Percentiles rank a stretch among this genome's conserved stretches.
Evolutionary conservation across 148 eudicot genomes (phyloP).

Genomic region (Spergularia marina): DNA sequence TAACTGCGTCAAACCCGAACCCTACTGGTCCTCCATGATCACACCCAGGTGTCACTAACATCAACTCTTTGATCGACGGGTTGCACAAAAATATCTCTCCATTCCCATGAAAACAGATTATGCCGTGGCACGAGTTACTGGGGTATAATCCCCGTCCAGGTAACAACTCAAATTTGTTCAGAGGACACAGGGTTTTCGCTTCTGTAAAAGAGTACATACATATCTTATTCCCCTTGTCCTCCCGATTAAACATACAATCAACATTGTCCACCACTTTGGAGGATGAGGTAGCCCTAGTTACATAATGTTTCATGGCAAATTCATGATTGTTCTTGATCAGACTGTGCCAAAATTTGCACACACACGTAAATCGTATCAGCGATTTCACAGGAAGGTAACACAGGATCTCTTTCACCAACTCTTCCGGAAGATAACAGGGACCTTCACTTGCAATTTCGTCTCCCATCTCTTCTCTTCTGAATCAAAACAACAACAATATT

Average conservation of each 20-base stretch:
- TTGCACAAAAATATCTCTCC: background rate
- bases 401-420: background rate
- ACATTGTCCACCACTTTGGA: background rate
- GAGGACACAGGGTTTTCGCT: background rate
- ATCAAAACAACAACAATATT: background rate
- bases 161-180: background rate
- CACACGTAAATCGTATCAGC: background rate
- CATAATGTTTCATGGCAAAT: background rate
- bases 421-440: no score
- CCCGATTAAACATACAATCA: background rate
- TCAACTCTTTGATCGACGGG: conserved; percentile 6
- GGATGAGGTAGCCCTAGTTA: background rate
- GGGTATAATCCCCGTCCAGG: background rate
- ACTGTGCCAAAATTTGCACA: conserved; percentile 4
- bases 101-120: background rate
- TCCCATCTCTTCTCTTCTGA: background rate
- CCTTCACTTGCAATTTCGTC: background rate
- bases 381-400: conserved; percentile 5
- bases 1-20: background rate
- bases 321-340: background rate
- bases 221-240: background rate
- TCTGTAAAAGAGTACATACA: conserved; percentile 2
- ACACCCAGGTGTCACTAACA: background rate
- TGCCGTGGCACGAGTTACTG: conserved; percentile 4
- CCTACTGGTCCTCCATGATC: no score